Base-by-base conservation (phyloP, 1,284 basidiomycete species). In the Coniferiporia weirii region DNA sequence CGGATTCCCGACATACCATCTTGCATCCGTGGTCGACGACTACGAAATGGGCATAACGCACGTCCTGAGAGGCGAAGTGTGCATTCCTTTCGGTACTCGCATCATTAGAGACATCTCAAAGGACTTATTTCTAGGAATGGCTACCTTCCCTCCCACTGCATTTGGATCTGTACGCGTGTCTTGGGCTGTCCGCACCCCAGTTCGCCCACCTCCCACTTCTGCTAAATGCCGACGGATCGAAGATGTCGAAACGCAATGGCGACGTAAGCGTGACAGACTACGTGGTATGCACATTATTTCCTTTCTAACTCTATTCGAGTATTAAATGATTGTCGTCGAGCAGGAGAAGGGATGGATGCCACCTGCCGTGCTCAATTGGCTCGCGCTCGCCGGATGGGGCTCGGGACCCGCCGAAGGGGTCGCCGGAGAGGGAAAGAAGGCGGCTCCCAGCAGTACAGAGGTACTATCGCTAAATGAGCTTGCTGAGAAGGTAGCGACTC, bases 11-110 rank as follows among this genome's bases (percentile, higher is more conserved):
- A 99, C 97, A 0, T 99, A 99, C 69, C 97, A 99, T 65, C 82
- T 99, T 1, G 96, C 97, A 0, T 95, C 87, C 35, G 92, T 99
- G 0, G 92, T 97, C 0, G 97, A 99, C 65, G 97, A 99, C 72
- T 85, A 94, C 67, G 84, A 89, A 65, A 99, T 99, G 97, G 85
- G 85, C 0, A 94, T 99, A 48, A 93, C 93, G 0, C 96, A 99
- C 72, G 95, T 99, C 2, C 75, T 99, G 1, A 83, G 97, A 19
- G 97, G 97, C 46, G 96, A 98, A 79, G 93, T 89, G 60, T 54
- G 79, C 66, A 9, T 54, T 20, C 34, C 36, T 38, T 12, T 35
- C 20, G 19, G 19, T 44, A 36, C 60, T 52, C 20, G 0, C 35
- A 4, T 32, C 56, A 51, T n/a, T 15, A 5, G 5, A 27, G 27